phyloP scores from a whole-genome alignment of 805 yeast genomes.

The Barnettozyma salicaria region DNA sequence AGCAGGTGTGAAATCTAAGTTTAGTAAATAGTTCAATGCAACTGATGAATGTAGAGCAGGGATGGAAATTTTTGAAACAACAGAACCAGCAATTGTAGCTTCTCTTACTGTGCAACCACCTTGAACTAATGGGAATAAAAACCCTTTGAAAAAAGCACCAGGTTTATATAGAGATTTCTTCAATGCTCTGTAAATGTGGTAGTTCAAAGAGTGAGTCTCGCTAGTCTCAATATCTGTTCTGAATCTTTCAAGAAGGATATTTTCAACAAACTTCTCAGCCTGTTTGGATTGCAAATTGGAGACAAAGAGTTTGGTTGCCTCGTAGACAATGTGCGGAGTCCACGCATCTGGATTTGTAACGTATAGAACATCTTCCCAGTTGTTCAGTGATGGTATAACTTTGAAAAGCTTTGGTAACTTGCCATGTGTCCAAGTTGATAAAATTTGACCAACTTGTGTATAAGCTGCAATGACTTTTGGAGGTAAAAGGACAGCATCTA shows the following conservation, averaged over 20 bases:
- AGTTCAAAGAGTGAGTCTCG: conserved; percentile 76
- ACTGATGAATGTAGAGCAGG: conserved; percentile 96
- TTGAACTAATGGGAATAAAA: conserved; percentile 84
- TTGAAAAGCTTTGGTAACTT: conserved; percentile 95
- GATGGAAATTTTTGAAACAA: conserved; percentile 79
- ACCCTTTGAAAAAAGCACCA: conserved; percentile 95
- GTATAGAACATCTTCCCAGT: conserved; percentile 93
- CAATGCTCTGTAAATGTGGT: conserved; percentile 86
- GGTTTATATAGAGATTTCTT: conserved; percentile 95
- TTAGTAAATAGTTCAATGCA: conserved; percentile 79
- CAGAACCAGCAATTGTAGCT: conserved; percentile 92
- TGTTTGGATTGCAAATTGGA: conserved; percentile 83
- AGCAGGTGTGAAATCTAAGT: conserved; percentile 82
- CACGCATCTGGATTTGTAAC: conserved; percentile 90
- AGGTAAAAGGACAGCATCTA: conserved; percentile 80
- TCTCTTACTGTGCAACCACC: conserved; percentile 87
- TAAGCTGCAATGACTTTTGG: conserved; percentile 96
- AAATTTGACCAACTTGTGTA: conserved; percentile 80
- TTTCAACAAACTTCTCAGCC: conserved; percentile 75
- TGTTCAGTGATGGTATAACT: conserved; percentile 83
- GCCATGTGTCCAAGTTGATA: conserved; percentile 89
- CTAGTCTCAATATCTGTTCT: conserved; percentile 64
- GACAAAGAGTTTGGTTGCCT: conserved; percentile 90
- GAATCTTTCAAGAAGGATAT: conserved; percentile 64
- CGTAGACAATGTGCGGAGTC: conserved; percentile 94